Percentiles rank a stretch among this genome's conserved stretches.
These are phyloP conservation scores for Pythium scleroteichum DNA, from an alignment of 352 stramenopile genomes.

Conservation along the genomic window DNA sequence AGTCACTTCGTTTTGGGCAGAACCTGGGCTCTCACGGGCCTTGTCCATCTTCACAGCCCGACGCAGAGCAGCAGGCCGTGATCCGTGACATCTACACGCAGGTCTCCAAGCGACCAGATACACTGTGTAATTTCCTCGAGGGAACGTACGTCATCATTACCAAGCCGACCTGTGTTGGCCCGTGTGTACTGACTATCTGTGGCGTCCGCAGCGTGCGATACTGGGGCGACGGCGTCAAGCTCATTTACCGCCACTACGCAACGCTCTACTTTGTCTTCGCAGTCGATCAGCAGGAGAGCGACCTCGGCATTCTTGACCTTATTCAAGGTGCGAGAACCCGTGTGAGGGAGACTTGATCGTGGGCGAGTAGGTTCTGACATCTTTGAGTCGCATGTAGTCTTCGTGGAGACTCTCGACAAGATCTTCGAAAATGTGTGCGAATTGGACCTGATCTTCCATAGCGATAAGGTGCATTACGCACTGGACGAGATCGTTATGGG, in stretches of 20 bases:
- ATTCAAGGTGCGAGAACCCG: constrained; percentile 92
- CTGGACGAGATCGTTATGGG: constrained; percentile 99
- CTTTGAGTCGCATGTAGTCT: constrained; percentile 72
- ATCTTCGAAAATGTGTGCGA: constrained; percentile 99
- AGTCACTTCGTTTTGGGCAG: no score
- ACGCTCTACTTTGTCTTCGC: constrained; percentile 99
- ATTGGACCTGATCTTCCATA: constrained; percentile 99
- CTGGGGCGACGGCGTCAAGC: constrained; percentile 97
- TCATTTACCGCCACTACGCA: constrained; percentile 99
- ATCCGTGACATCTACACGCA: constrained; percentile 98
- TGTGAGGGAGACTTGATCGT: no score
- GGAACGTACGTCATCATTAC: constrained; percentile 75
- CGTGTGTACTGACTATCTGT: neutral
- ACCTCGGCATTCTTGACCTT: constrained; percentile 98
- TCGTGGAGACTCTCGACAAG: constrained; percentile 97
- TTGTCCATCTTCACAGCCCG: constrained; percentile 49
- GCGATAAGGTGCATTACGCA: constrained; percentile 96
- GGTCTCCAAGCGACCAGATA: constrained; percentile 97
- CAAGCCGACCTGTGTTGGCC: no score
- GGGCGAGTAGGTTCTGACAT: no score
- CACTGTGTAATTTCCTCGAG: constrained; percentile 99
- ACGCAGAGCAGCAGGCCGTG: constrained; percentile 96
- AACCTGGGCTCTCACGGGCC: no score
- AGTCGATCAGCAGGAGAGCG: constrained; percentile 97
- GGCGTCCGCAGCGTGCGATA: constrained; percentile 68